Conservation (phyloP, 208 protist genomes). For the Crithidia mellificae region DNA sequence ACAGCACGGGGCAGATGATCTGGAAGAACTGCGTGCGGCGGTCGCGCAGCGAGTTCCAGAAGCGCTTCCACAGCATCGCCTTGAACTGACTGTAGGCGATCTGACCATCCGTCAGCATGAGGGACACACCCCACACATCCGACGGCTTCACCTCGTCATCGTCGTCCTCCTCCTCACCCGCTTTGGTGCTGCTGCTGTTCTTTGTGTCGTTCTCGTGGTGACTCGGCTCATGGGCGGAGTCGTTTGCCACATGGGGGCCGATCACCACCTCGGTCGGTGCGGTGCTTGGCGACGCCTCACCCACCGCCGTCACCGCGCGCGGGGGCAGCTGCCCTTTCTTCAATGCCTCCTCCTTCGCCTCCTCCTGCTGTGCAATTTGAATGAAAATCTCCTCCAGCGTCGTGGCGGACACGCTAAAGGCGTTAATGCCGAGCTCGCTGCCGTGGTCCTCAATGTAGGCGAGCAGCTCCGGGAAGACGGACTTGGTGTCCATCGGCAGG, state of each 20-base stretch:
- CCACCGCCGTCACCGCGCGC: not conserved
- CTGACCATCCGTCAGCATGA: conserved; percentile 13
- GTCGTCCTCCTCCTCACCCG: not conserved
- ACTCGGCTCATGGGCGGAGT: not conserved
- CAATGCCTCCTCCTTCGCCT: conserved; percentile 26
- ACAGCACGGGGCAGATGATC: conserved; percentile 65
- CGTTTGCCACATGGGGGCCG: not conserved
- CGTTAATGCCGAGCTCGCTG: conserved; percentile 37
- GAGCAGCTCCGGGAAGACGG: conserved; percentile 46
- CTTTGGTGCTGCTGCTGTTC: not conserved
- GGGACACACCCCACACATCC: conserved; percentile 44
- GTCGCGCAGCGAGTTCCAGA: conserved; percentile 59
- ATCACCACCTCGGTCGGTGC: not conserved
- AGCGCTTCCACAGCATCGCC: conserved; percentile 61
- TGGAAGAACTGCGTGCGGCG: conserved; percentile 74
- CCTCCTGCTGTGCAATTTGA: conserved; percentile 45
- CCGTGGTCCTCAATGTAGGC: conserved; percentile 40
- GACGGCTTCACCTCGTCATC: conserved; percentile 5
- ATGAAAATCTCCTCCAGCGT: conserved; percentile 85
- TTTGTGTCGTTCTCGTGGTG: too few relatives aligned
- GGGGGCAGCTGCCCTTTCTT: not conserved
- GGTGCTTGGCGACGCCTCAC: not conserved
- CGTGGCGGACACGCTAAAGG: conserved; percentile 61
- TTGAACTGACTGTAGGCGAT: conserved; percentile 58
- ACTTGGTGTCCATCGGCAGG: conserved; percentile 46